Conservation (phyloP, 1,139 yeast genomes). For the Kluyveromyces marxianus region DNA sequence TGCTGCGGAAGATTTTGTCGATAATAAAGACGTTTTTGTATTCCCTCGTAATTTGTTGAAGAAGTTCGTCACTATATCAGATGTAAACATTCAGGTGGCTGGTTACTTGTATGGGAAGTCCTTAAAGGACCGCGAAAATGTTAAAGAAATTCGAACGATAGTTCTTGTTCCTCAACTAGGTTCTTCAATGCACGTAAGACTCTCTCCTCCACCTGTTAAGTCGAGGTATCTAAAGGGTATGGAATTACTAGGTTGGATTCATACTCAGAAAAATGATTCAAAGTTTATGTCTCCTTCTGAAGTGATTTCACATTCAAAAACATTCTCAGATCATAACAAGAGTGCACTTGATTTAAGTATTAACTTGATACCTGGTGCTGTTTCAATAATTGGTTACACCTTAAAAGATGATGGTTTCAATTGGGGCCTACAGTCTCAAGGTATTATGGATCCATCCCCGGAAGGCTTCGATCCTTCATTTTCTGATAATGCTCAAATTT, state of each 20-base stretch:
- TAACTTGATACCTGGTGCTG: slow-evolving; percentile 76
- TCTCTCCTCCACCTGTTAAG: slow-evolving; percentile 46
- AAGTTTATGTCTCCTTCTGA: slow-evolving; percentile 64
- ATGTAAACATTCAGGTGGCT: slow-evolving; percentile 74
- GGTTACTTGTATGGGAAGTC: slow-evolving; percentile 74
- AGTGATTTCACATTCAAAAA: slow-evolving; percentile 51
- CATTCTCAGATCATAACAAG: slow-evolving; percentile 31
- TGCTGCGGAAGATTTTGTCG: slow-evolving; percentile 50
- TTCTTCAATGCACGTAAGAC: slow-evolving; percentile 53
- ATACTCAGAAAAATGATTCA: slow-evolving; percentile 62
- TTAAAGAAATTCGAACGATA: slow-evolving; percentile 70
- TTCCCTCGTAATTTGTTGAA: slow-evolving; percentile 76
- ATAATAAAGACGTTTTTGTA: slow-evolving; percentile 55
- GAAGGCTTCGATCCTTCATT: slow-evolving; percentile 56
- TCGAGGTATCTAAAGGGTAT: slow-evolving; percentile 36
- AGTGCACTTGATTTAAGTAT: slow-evolving; percentile 55
- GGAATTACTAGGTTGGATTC: slow-evolving; percentile 74
- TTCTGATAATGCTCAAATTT: slow-evolving; percentile 58
- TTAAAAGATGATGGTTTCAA: slow-evolving; percentile 56
- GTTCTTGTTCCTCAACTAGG: slow-evolving; percentile 90
- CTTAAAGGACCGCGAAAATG: slow-evolving; percentile 58
- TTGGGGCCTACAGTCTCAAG: slow-evolving; percentile 72
- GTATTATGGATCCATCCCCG: slow-evolving; percentile 39
- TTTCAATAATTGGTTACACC: slow-evolving; percentile 62
- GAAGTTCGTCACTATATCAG: slow-evolving; percentile 75